Base-by-base conservation (phyloP, 352 stramenopile species). In the Aphanomyces invadans region DNA sequence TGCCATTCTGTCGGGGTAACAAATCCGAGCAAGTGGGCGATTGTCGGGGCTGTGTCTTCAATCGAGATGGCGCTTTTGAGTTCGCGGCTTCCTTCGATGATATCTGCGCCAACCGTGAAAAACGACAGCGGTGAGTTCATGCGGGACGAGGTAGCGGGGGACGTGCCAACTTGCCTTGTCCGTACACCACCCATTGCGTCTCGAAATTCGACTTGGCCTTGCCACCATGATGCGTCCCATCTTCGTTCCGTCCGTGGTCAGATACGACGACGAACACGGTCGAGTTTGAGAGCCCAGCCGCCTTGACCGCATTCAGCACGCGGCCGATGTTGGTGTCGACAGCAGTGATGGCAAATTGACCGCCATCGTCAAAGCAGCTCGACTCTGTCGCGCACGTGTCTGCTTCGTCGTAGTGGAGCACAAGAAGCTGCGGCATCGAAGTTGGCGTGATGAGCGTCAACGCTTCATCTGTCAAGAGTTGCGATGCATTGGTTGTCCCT, bases 1-100 rank as follows among this genome's bases (percentile, higher is more conserved):
- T 67, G 60, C 60, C 60, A 67, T n/a, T 67, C 60, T 17, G 57
- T 28, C 19, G 60, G 60, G 9, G 60, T 19, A 12, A 26, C 25
- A 59, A 59, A 67, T 29, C 60, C 60, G 11, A 67, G 33, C 4
- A 59, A 17, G 28, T 67, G 60, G 12, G 60, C 60, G 33, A 67
- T 45, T n/a, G 60, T 67, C 25, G 60, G 60, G n/a, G 60, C 42
- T 23, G 60, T 67, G 60, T 67, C 60, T 59, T 67, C 60, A 21
- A 57, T 67, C 17, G 60, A 55, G 32, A 67, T 67, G 25, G 60
- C 60, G 19, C 38, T 38, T 33, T 67, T 67, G 31, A 67, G 42
- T 31, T 67, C 60, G 19, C 60, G 60, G 25, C 33, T 67, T n/a
- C 46, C 60, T 39, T 48, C 33, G 32, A 31, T 49, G 10, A 57